These are phyloP conservation scores for Balamuthia mandrillaris DNA, from an alignment of 208 protist species.

Conservation along the genomic window DNA sequence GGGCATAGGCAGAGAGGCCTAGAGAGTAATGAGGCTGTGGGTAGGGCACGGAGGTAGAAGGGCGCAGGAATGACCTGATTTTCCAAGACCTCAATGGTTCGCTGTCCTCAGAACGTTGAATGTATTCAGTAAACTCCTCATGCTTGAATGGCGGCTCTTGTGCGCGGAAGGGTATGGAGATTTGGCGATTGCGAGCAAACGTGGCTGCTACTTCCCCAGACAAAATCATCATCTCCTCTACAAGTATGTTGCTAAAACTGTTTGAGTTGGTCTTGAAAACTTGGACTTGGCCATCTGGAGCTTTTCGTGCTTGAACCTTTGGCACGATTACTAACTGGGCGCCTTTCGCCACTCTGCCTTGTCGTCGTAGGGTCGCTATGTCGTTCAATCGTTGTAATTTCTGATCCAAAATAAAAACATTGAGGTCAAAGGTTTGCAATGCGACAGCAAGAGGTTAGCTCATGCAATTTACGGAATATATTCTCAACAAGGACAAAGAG, in stretches of 20 bases:
- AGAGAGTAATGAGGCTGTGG: background rate
- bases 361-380: background rate
- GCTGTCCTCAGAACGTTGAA: background rate
- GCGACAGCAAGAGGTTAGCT: background rate
- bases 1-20: background rate
- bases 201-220: background rate
- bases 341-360: background rate
- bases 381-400: background rate
- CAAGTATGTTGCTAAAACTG: background rate
- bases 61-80: background rate
- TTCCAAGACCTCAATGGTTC: slow-evolving; percentile 13
- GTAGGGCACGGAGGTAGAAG: background rate
- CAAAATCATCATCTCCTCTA: slow-evolving; percentile 27
- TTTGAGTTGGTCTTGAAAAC: background rate
- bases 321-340: background rate
- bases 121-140: too few relatives aligned
- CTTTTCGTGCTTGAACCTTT: background rate
- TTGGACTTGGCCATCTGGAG: background rate
- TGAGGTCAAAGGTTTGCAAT: background rate
- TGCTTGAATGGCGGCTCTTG: background rate
- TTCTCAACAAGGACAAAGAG: background rate
- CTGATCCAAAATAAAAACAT: background rate
- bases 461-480: background rate
- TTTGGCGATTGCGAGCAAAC: background rate
- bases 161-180: background rate